phyloP scores from a whole-genome alignment of 495 filamentous ascomycete genomes.

The Geoglossum glabrum region DNA sequence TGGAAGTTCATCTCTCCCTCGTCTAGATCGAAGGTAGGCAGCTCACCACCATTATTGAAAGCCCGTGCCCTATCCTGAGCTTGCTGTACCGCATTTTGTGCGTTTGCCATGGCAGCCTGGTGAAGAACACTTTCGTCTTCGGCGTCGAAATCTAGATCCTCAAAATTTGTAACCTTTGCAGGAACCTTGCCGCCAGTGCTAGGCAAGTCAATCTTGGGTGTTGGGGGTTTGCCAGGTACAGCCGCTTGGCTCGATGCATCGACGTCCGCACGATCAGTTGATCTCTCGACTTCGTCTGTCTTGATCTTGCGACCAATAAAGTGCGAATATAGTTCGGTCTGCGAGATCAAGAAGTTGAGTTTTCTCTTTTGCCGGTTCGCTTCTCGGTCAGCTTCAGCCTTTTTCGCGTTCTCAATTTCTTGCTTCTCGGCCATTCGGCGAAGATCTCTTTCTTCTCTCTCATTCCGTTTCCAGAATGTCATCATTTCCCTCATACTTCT shows the following conservation, averaged over 20 bases:
- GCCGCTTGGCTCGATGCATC: slow-evolving; percentile 27
- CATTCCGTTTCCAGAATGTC: slow-evolving; percentile 98
- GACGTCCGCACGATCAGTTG: slow-evolving; percentile 55
- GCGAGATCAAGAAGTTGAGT: slow-evolving; percentile 97
- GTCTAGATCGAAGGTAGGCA: slow-evolving; percentile 31
- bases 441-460: slow-evolving; percentile 87
- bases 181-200: slow-evolving; percentile 35
- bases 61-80: slow-evolving; percentile 82
- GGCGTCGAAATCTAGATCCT: slow-evolving; percentile 86
- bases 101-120: slow-evolving; percentile 80
- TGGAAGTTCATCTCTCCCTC: slow-evolving; percentile 98
- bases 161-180: slow-evolving; percentile 72
- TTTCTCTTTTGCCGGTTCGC: slow-evolving; percentile 94
- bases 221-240: slow-evolving; percentile 25
- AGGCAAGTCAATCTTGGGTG: slow-evolving; percentile 33
- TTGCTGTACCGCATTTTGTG: slow-evolving; percentile 87
- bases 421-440: slow-evolving; percentile 87
- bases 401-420: slow-evolving; percentile 89
- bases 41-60: slow-evolving; percentile 42
- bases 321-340: slow-evolving; percentile 97
- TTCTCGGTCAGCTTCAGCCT: slow-evolving; percentile 90
- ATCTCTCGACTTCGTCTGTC: slow-evolving; percentile 78
- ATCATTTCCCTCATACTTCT: slow-evolving; percentile 99
- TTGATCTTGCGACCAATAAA: slow-evolving; percentile 99
- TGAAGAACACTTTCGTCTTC: slow-evolving; percentile 72